Evolutionary conservation across 352 stramenopile genomes (phyloP).

Genomic region (Phytophthora pseudosyringae): DNA sequence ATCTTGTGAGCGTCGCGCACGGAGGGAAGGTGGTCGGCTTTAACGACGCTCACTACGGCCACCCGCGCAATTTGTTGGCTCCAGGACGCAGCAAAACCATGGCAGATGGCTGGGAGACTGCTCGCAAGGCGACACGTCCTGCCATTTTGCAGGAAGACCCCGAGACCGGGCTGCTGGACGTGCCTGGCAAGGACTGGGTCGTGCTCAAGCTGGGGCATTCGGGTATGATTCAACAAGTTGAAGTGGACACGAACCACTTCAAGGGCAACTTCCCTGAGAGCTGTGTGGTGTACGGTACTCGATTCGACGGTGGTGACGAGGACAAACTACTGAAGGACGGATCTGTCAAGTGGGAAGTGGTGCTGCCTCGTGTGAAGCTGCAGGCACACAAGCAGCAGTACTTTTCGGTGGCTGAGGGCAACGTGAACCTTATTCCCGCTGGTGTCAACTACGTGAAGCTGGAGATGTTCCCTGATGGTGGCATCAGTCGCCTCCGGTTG

Average conservation of each 20-base stretch:
- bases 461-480: slow-evolving; percentile 95
- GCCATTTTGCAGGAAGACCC: slow-evolving; percentile 62
- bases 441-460: slow-evolving; percentile 93
- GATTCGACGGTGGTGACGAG: slow-evolving; percentile 46
- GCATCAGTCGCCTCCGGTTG: slow-evolving; percentile 91
- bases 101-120: slow-evolving; percentile 95
- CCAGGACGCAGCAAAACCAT: slow-evolving; percentile 90
- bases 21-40: slow-evolving; percentile 90
- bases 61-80: slow-evolving; percentile 93
- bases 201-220: slow-evolving; percentile 91
- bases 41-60: slow-evolving; percentile 95
- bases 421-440: slow-evolving; percentile 59
- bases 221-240: slow-evolving; percentile 68
- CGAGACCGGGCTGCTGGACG: slow-evolving; percentile 54
- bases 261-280: slow-evolving; percentile 96
- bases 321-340: slow-evolving; percentile 41
- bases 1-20: slow-evolving; percentile 87
- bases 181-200: slow-evolving; percentile 92
- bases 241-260: slow-evolving; percentile 96
- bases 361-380: slow-evolving; percentile 90
- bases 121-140: slow-evolving; percentile 88
- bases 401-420: slow-evolving; percentile 69
- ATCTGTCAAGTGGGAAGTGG: slow-evolving; percentile 75
- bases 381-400: slow-evolving; percentile 87
- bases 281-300: slow-evolving; percentile 78